phyloP scores from a whole-genome alignment of 768 basidiomycete species.

The Boletus sensibilis region DNA sequence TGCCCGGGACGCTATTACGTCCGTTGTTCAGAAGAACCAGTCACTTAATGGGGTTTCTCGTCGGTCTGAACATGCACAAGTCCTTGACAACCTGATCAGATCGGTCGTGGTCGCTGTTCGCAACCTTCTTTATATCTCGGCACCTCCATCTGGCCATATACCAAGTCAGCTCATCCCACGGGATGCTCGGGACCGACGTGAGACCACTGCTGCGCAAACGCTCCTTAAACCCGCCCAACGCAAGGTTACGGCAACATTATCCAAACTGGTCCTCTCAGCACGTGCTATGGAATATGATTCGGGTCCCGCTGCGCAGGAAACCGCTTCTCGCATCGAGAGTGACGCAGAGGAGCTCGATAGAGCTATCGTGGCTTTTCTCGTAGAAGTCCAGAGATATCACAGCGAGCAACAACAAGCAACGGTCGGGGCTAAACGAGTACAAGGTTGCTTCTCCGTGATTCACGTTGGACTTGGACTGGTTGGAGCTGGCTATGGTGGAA shows the following conservation, averaged over 20 bases:
- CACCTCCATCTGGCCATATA: slow-evolving; percentile 59
- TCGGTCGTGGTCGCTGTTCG: slow-evolving; percentile 70
- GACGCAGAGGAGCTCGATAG: slow-evolving; percentile 76
- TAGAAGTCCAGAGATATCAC: slow-evolving; percentile 65
- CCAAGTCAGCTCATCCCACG: slow-evolving; percentile 53
- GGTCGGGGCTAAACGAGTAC: slow-evolving; percentile 48
- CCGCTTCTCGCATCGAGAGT: slow-evolving; percentile 66
- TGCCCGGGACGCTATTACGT: slow-evolving; percentile 57
- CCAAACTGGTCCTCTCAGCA: slow-evolving; percentile 86
- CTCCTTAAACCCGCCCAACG: slow-evolving; percentile 78
- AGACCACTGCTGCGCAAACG: slow-evolving; percentile 48
- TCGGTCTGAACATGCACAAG: slow-evolving; percentile 51
- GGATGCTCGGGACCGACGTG: slow-evolving; percentile 44
- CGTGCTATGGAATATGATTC: slow-evolving; percentile 86
- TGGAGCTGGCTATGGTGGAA: slow-evolving; percentile 72
- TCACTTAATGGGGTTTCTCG: slow-evolving; percentile 45
- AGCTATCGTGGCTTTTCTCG: slow-evolving; percentile 64
- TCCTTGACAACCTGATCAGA: slow-evolving; percentile 63
- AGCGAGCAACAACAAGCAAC: slow-evolving; percentile 26
- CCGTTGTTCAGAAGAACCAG: slow-evolving; percentile 58
- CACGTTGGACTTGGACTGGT: slow-evolving; percentile 76
- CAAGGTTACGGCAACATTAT: slow-evolving; percentile 85
- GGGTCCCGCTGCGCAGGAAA: slow-evolving; percentile 58
- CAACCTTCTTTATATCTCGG: slow-evolving; percentile 69
- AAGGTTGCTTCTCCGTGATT: slow-evolving; percentile 57